Evolutionary conservation across 805 yeast genomes (phyloP), one percentile per base, ranked within the genome.

Genomic region (Jamesozyma rosinii): DNA sequence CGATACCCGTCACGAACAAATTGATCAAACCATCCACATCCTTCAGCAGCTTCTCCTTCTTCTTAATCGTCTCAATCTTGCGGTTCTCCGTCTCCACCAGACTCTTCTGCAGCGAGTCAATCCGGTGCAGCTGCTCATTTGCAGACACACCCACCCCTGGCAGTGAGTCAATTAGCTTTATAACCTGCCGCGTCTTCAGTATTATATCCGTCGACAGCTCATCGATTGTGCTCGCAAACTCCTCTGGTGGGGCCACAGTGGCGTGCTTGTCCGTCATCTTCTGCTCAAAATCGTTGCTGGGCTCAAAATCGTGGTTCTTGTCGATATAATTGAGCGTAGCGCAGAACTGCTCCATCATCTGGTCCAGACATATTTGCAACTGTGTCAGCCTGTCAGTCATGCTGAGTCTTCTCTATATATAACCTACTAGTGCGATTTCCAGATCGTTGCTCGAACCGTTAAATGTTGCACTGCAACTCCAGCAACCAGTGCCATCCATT

Each of bases 81-180:
- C 75, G 72, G 19, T 62, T 57, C 52, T 88, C 92, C 1, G 79
- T 77, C 11, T 68, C 65, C 11, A 71, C 69, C 43, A 89, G 64
- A 50, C 84, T 85, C 37, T 60, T 58, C 39, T 84, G 82, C 38
- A 92, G 66, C 13, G 67, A 69, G 40, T 72, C 74, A 15, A 90
- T 83, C 46, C 73, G 72, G 22, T 66, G 64, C 58, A 88, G 59
- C 62, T 89, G 97, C 43, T 77, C 81, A 37, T 72, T 75, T 20
- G 84, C 83, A 1, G 89, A 77, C 1, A 83, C 89, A 8, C 94
- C 96, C 2, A 87, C 85, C 11, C 97, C 97, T 0, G 98, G 98
- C 35, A 90, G 67, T 2, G 95, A 78, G 57, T 85, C 94, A 33
- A 90, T 88, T 22, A 90, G 74, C 54, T 84, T 79, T 33, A 85